These are phyloP conservation scores for Choricystis sp. DNA, from an alignment of 139 green algal species.

Conservation along the genomic window DNA sequence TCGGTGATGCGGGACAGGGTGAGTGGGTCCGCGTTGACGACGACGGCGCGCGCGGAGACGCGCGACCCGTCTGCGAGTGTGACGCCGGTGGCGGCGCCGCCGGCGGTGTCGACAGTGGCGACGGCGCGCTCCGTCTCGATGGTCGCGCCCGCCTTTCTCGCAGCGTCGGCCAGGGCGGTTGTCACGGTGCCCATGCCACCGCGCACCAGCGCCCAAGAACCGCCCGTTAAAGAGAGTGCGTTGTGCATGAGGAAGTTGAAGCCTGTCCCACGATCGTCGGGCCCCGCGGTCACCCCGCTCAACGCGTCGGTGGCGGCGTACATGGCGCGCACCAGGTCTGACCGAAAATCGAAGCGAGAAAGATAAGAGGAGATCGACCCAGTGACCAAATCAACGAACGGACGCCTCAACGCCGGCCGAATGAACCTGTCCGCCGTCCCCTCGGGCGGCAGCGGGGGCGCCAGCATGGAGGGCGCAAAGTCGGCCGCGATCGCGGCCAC, in stretches of 20 bases:
- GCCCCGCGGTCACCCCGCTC: conserved; percentile 21
- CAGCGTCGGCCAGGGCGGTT: conserved; percentile 14
- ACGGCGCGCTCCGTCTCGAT: conserved; percentile 25
- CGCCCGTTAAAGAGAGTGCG: conserved; percentile 33
- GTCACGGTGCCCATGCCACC: conserved; percentile 40
- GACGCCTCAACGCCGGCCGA: conserved; percentile 18
- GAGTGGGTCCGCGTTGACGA: conserved; percentile 34
- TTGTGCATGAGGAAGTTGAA: conserved; percentile 49
- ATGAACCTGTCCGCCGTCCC: conserved; percentile 32
- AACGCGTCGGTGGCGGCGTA: conserved; percentile 40
- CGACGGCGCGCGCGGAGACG: conserved; percentile 14
- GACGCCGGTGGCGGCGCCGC: conserved; percentile 8
- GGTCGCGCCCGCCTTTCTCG: conserved; percentile 15
- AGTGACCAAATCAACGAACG: conserved; percentile 28
- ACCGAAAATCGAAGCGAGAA: conserved; percentile 31
- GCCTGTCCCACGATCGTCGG: conserved; percentile 31
- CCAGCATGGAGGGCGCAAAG: conserved; percentile 13
- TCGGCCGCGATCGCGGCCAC: conserved; percentile 22
- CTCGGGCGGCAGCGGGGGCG: conserved; percentile 25
- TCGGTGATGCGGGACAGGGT: conserved; percentile 3
- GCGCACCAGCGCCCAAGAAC: conserved; percentile 40
- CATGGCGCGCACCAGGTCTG: conserved; percentile 32
- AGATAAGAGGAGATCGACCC: conserved; percentile 22
- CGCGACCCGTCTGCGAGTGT: conserved; percentile 3
- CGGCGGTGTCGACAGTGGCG: conserved; percentile 14